Evolutionary conservation across 345 rosid genomes (phyloP), one percentile per base, ranked within the genome.

Genomic region (Lenwebbia sp.): DNA sequence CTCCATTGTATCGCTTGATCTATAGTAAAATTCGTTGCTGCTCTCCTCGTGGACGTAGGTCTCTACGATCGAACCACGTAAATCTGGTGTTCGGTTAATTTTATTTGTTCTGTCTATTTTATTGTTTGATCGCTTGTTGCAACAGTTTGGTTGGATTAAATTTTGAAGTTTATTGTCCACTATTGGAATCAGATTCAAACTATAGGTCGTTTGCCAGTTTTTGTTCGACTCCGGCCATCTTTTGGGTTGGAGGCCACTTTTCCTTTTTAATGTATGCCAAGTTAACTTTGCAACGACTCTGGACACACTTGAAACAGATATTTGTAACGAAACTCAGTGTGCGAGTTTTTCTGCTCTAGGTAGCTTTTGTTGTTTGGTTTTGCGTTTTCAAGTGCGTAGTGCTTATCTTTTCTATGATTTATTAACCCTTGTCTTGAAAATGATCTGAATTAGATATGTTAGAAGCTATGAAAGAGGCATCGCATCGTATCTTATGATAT

Each of bases 401-500:
- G 74, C 19, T 13, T 30, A 30, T 65, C 76, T 4, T 22, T 65
- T 30, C 3, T 0, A 30, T 7, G 0, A 30, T 17, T 30, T 17
- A 21, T 17, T 41, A 33, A 33, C 44, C 19, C 76, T 2, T 21
- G 1, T 30, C 3, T 30, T 65, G 13, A 65, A 33, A 65, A 65
- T 17, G 5, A 33, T 65, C 21, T 10, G 41, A 17, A 65, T 1
- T 8, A 2, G 23, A 65, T 8, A 21, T 8, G 44, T 8, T 8
- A 33, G 15, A 17, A 65, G 23, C 37, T 33, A 33, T 33, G 76
- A 65, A 65, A 30, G 25, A 33, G 76, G 13, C 44, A 17, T 33
- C 23, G 0, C 12, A 65, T 65, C 12, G 0, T 9, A 62, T 0
- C 2, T 0, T 8, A 15, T 65, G 19, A 33, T 33, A 2, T 30